A percentile compares a stretch with the other conserved stretches of the same genome.
Evolutionary conservation across 768 basidiomycete genomes (phyloP).

Genomic region (Leccinum obscurum): DNA sequence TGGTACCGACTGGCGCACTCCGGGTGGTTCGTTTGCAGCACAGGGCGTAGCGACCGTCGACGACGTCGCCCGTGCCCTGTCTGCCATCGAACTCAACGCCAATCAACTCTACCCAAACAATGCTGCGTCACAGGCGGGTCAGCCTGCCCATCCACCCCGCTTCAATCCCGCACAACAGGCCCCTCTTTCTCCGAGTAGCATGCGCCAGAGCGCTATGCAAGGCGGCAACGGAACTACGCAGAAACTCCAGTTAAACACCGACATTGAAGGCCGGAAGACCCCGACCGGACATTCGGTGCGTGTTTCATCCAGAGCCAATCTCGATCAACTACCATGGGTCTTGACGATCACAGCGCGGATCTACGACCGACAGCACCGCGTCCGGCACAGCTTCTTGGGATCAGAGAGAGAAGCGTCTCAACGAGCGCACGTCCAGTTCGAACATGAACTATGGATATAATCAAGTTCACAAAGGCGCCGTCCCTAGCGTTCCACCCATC

Average conservation of each 20-base stretch:
- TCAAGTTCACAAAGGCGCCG: conserved; percentile 35
- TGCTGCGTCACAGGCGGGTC: conserved; percentile 42
- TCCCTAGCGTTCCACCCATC: conserved; percentile 72
- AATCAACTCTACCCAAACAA: conserved; percentile 31
- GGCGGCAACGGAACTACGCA: conserved; percentile 39
- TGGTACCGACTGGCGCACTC: conserved; percentile 58
- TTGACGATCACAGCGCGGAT: conserved; percentile 38
- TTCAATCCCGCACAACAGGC: conserved; percentile 51
- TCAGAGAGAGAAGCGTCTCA: conserved; percentile 59
- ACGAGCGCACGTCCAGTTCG: conserved; percentile 62
- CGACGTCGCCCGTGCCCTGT: conserved; percentile 74
- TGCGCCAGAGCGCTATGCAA: conserved; percentile 42
- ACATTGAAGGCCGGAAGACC: conserved; percentile 67
- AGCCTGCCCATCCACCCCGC: conserved; percentile 65
- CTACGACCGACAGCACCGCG: conserved; percentile 30
- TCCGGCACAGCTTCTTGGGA: conserved; percentile 56
- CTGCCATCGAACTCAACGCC: conserved; percentile 58
- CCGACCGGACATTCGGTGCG: conserved; percentile 53
- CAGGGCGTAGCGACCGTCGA: conserved; percentile 49
- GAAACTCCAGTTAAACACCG: conserved; percentile 59
- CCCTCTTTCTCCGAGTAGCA: conserved; percentile 40
- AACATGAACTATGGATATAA: conserved; percentile 66
- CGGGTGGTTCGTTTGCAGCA: conserved; percentile 35
- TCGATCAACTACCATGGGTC: conserved; percentile 37
- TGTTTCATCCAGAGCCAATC: conserved; percentile 42